Evolutionary conservation across 2,329 filamentous ascomycete genomes (phyloP).

Genomic region (Colletotrichum filicis): DNA sequence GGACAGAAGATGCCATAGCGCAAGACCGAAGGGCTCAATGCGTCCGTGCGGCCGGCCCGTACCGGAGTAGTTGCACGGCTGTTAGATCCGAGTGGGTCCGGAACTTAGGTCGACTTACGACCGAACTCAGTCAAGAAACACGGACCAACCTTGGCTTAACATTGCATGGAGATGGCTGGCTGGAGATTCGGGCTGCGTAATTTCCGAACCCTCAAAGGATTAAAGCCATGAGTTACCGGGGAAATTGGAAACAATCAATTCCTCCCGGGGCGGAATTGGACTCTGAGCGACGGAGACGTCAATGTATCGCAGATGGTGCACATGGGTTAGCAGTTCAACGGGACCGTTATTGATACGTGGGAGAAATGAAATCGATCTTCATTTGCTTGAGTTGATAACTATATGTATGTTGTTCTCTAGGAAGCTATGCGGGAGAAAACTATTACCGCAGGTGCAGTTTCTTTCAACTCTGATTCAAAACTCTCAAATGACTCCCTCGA

Average conservation of each 20-base stretch:
- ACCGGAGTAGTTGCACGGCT: not conserved
- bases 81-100: constrained; percentile 19
- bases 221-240: not conserved
- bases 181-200: not conserved
- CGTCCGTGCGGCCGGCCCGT: not conserved
- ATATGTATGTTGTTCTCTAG: too few relatives aligned
- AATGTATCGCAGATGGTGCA: not conserved
- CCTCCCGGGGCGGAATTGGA: not conserved
- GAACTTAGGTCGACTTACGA: not conserved
- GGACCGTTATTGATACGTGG: too few relatives aligned
- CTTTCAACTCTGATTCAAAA: constrained; percentile 12
- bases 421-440: too few relatives aligned
- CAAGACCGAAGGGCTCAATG: not conserved
- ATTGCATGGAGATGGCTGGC: too few relatives aligned
- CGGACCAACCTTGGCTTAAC: not conserved
- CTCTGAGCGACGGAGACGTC: too few relatives aligned
- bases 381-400: too few relatives aligned
- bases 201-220: not conserved
- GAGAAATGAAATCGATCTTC: not conserved
- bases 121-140: not conserved
- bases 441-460: not conserved
- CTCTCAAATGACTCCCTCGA: not conserved
- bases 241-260: not conserved
- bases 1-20: not conserved
- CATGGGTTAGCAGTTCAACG: not conserved